Evolutionary conservation across 139 green algal species (phyloP).

Genomic region (Chlamydomonas eustigma): DNA sequence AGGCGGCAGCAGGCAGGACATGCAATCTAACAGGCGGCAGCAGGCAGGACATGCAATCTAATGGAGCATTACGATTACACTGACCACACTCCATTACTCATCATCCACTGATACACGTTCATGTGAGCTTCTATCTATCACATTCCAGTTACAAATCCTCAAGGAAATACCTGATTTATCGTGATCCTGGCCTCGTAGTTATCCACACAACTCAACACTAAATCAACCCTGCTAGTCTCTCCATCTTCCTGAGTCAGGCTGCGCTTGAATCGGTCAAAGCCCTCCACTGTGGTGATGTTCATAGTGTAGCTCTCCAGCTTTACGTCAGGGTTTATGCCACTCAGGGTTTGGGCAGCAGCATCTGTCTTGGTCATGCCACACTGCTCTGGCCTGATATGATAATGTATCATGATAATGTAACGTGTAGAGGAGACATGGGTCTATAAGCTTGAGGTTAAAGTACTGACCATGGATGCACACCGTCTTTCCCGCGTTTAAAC

Average conservation of each 20-base stretch:
- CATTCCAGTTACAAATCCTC: too few relatives aligned
- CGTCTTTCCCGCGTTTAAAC: too few relatives aligned
- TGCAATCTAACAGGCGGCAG: too few relatives aligned
- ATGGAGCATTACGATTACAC: too few relatives aligned
- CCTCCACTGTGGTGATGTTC: slow-evolving; percentile 95
- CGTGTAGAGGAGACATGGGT: too few relatives aligned
- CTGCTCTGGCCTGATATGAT: slow-evolving; percentile 71
- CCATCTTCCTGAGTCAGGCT: slow-evolving; percentile 36
- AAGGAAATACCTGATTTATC: slow-evolving; percentile 95
- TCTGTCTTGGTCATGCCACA: slow-evolving; percentile 97
- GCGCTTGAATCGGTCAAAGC: slow-evolving; percentile 81
- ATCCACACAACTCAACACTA: slow-evolving; percentile 95
- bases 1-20: too few relatives aligned
- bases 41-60: too few relatives aligned
- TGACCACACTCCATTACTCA: too few relatives aligned
- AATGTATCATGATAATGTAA: not conserved
- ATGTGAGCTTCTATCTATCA: too few relatives aligned
- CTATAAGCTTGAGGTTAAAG: too few relatives aligned
- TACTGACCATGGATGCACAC: too few relatives aligned
- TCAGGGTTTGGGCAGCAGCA: slow-evolving; percentile 84
- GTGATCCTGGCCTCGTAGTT: slow-evolving; percentile 98
- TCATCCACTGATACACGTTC: too few relatives aligned
- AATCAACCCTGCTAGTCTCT: slow-evolving; percentile 67
- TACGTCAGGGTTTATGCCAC: slow-evolving; percentile 93
- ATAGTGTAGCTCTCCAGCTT: slow-evolving; percentile 83